Conservation (phyloP, 1,284 basidiomycete genomes). For the Psilocybe mexicana region DNA sequence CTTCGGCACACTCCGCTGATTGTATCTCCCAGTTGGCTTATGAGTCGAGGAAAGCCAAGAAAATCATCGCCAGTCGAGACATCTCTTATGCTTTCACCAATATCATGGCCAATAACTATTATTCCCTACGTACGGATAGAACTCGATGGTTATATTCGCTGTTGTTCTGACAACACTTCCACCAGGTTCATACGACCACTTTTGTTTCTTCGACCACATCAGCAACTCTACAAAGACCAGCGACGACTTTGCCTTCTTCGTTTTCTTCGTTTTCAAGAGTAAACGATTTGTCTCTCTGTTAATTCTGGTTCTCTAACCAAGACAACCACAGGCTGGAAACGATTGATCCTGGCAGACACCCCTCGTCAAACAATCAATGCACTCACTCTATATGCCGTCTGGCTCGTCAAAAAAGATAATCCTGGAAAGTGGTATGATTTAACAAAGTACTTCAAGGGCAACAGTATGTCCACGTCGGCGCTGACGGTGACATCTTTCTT, state of each 20-base stretch:
- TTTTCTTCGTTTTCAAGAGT: constrained; percentile 99
- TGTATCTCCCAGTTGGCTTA: constrained; percentile 67
- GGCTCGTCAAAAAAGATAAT: constrained; percentile 71
- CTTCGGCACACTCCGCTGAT: constrained; percentile 11
- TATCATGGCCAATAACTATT: constrained; percentile 95
- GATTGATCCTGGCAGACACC: constrained; percentile 91
- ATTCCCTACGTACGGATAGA: constrained; percentile 76
- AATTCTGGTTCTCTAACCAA: constrained; percentile 9
- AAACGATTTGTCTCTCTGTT: constrained; percentile 27
- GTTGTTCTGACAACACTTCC: constrained; percentile 18
- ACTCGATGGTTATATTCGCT: constrained; percentile 1
- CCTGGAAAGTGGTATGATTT: constrained; percentile 68
- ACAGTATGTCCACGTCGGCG: constrained; percentile 76
- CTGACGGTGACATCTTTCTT: constrained; percentile 89
- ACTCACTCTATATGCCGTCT: constrained; percentile 91
- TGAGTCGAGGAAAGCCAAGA: constrained; percentile 89
- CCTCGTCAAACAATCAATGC: constrained; percentile 98
- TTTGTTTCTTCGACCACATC: constrained; percentile 98
- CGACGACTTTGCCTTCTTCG: constrained; percentile 98
- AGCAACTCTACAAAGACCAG: constrained; percentile 93
- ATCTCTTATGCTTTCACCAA: constrained; percentile 98
- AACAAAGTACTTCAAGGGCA: constrained; percentile 66
- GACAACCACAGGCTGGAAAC: constrained; percentile 83
- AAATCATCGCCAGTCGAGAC: constrained; percentile 92
- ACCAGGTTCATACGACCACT: constrained; percentile 91